phyloP scores from a whole-genome alignment of 116 monocot species.

The Papilionanthe hybrid region DNA sequence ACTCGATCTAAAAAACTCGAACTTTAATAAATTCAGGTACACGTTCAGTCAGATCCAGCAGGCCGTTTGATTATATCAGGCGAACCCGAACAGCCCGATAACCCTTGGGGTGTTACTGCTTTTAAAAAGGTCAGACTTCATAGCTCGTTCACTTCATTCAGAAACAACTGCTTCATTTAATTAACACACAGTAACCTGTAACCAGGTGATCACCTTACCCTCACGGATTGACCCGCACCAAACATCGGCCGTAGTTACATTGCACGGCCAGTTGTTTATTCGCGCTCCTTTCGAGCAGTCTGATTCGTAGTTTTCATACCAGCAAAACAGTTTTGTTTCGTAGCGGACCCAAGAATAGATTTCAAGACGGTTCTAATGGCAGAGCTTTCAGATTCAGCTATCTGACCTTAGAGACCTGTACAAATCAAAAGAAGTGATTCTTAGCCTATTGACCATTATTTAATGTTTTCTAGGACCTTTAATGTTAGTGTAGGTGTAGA shows the following conservation, averaged over 20 bases:
- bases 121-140: constrained; percentile 73
- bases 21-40: constrained; percentile 49
- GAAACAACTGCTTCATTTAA: background rate
- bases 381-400: background rate
- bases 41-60: constrained; percentile 93
- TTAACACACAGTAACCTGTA: background rate
- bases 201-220: constrained; percentile 84
- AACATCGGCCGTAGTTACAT: constrained; percentile 91
- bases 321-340: background rate
- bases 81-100: constrained; percentile 91
- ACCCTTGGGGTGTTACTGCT: constrained; percentile 97
- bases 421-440: background rate
- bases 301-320: constrained; percentile 25
- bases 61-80: constrained; percentile 92
- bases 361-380: background rate
- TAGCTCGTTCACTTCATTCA: background rate
- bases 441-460: no score
- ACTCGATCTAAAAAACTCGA: background rate
- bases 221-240: constrained; percentile 90
- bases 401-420: background rate
- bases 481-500: no score
- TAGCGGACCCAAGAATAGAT: background rate
- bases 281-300: constrained; percentile 86
- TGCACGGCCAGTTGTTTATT: constrained; percentile 96
- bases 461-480: no score